Evolutionary conservation across 73 alveolate genomes (phyloP).

Genomic region (Halteria grandinella): DNA sequence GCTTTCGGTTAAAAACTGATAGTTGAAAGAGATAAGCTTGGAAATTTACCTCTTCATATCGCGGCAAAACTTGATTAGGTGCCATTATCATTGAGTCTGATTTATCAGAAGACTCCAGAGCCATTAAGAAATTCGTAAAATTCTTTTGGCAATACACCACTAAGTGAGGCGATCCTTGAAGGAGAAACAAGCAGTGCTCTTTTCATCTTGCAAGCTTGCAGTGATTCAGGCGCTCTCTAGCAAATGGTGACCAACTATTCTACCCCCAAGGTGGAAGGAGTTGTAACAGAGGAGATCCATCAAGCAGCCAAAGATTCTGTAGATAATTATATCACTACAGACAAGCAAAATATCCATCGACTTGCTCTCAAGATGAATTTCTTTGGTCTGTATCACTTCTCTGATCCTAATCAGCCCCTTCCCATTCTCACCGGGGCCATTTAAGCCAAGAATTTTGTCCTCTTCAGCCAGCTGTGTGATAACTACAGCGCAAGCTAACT

Average conservation of each 20-base stretch:
- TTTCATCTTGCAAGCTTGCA: background rate
- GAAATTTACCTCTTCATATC: background rate
- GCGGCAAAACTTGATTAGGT: conserved; percentile 13
- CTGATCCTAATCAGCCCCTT: background rate
- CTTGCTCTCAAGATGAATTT: background rate
- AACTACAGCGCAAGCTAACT: too few relatives aligned
- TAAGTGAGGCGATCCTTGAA: conserved; percentile 1
- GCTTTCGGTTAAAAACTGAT: background rate
- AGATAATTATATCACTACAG: background rate
- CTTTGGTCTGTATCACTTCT: conserved; percentile 14
- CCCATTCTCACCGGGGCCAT: background rate
- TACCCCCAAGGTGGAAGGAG: too few relatives aligned
- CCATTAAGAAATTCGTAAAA: background rate
- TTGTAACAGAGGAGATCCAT: too few relatives aligned
- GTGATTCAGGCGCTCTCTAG: too few relatives aligned
- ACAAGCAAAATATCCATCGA: background rate
- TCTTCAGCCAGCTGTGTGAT: conserved; percentile 13
- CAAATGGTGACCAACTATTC: too few relatives aligned
- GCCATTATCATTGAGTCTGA: background rate
- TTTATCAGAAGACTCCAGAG: background rate
- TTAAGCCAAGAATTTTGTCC: background rate
- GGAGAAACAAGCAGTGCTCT: background rate
- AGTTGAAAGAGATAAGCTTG: background rate
- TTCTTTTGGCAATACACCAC: background rate
- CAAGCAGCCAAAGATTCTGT: background rate